These are phyloP conservation scores for Fusarium udum DNA, from an alignment of 2,329 filamentous ascomycete genomes.

Conservation along the genomic window DNA sequence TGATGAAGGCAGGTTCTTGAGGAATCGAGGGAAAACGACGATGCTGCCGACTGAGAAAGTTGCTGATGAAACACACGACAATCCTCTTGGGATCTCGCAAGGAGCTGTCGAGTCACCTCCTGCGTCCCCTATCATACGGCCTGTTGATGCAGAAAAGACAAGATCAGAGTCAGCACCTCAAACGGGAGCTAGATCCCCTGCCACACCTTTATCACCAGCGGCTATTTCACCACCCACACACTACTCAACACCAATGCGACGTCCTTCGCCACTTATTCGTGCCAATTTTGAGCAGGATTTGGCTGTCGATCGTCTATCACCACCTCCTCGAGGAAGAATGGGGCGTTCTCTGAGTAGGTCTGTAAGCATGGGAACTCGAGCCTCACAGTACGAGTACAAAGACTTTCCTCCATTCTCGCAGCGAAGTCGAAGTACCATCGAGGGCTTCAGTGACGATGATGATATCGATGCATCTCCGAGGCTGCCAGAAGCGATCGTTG, in stretches of 20 bases:
- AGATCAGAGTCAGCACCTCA: conserved; percentile 45
- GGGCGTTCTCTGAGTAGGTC: conserved; percentile 49
- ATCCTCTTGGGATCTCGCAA: conserved; percentile 49
- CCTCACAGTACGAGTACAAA: conserved; percentile 45
- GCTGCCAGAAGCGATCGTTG: conserved; percentile 48
- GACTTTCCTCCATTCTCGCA: conserved; percentile 51
- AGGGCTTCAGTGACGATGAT: conserved; percentile 39
- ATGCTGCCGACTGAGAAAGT: conserved; percentile 23
- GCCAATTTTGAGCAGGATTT: conserved; percentile 52
- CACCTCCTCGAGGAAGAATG: conserved; percentile 45
- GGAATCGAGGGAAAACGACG: conserved; percentile 42
- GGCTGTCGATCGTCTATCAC: conserved; percentile 51
- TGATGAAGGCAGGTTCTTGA: conserved; percentile 45
- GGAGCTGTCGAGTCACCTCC: conserved; percentile 38
- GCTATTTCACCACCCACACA: conserved; percentile 44
- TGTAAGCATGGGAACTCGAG: conserved; percentile 47
- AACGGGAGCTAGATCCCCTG: conserved; percentile 8
- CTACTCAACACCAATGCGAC: conserved; percentile 44
- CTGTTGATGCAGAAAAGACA: conserved; percentile 39
- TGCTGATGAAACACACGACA: conserved; percentile 34
- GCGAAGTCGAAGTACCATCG: conserved; percentile 47
- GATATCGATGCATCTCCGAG: conserved; percentile 46
- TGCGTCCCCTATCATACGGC: conserved; percentile 46
- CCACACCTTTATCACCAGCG: conserved; percentile 41
- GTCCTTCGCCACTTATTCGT: conserved; percentile 48